Evolutionary conservation across 331 rosid genomes (phyloP).

Genomic region (Quercus lobata): DNA sequence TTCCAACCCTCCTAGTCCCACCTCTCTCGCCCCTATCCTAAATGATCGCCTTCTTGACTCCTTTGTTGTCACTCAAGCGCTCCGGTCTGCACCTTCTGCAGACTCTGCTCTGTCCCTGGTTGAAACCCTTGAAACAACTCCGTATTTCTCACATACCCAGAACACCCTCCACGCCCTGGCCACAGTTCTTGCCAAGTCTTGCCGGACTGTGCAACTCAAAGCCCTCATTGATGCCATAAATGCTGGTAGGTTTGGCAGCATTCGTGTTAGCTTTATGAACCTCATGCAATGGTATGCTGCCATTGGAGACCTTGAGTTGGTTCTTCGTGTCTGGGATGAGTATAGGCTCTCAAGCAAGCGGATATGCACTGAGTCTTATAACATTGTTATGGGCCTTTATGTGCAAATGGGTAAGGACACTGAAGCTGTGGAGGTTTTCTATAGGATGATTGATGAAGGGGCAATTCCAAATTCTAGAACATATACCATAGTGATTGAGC

Average conservation of each 20-base stretch:
- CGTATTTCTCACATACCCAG: conserved; percentile 56
- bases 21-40: conserved; percentile 39
- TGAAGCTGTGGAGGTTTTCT: conserved; percentile 50
- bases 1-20: conserved; percentile 28
- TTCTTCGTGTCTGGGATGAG: conserved; percentile 50
- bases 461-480: conserved; percentile 68
- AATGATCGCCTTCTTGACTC: conserved; percentile 55
- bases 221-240: conserved; percentile 39
- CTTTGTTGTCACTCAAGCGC: conserved; percentile 61
- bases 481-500: conserved; percentile 65
- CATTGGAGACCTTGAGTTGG: conserved; percentile 54
- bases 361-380: conserved; percentile 62
- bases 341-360: conserved; percentile 29
- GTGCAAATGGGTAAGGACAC: conserved; percentile 42
- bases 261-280: conserved; percentile 58
- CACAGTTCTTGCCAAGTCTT: conserved; percentile 61
- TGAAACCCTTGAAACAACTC: conserved; percentile 29
- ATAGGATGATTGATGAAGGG: conserved; percentile 57
- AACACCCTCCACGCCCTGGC: conserved; percentile 63
- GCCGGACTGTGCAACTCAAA: conserved; percentile 41
- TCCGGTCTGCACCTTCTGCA: conserved; percentile 72
- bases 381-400: conserved; percentile 64
- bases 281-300: conserved; percentile 68
- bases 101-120: conserved; percentile 60
- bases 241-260: conserved; percentile 37